These are phyloP conservation scores for Anisodus tanguticus DNA, from an alignment of 257 asterid genomes.

Conservation along the genomic window DNA sequence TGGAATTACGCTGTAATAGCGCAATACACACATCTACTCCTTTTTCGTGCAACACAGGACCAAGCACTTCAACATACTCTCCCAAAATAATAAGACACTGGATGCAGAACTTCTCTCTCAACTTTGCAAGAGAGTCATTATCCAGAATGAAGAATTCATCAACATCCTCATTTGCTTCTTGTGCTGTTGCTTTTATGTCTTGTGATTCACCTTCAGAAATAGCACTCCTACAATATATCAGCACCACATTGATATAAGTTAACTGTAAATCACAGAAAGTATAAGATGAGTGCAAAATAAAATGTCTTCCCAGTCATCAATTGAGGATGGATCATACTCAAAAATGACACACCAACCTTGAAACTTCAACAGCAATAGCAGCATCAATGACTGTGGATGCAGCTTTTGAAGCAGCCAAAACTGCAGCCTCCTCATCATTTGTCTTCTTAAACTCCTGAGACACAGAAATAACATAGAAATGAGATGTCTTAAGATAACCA, in stretches of 20 bases:
- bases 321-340: slow-evolving; percentile 30
- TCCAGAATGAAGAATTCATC: slow-evolving; percentile 65
- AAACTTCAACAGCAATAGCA: slow-evolving; percentile 67
- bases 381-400: slow-evolving; percentile 94
- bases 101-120: slow-evolving; percentile 88
- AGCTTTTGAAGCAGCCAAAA: slow-evolving; percentile 86
- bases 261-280: slow-evolving; percentile 7
- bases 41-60: slow-evolving; percentile 94
- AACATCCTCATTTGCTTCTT: slow-evolving; percentile 62
- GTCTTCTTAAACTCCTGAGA: slow-evolving; percentile 73
- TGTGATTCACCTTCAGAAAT: slow-evolving; percentile 54
- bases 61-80: slow-evolving; percentile 98
- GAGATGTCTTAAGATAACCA: slow-evolving; percentile 22
- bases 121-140: slow-evolving; percentile 72
- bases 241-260: slow-evolving; percentile 28
- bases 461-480: slow-evolving; percentile 17
- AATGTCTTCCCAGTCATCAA: slow-evolving; percentile 19
- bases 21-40: slow-evolving; percentile 98
- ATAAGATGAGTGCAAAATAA: slow-evolving; percentile 19
- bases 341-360: slow-evolving; percentile 58
- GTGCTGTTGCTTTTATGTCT: slow-evolving; percentile 54
- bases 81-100: slow-evolving; percentile 92
- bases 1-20: slow-evolving; percentile 66
- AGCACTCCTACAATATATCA: slow-evolving; percentile 52
- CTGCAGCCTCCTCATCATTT: slow-evolving; percentile 86